Conservation (phyloP, 2,329 filamentous ascomycete genomes). For the Alternaria ethzedia region DNA sequence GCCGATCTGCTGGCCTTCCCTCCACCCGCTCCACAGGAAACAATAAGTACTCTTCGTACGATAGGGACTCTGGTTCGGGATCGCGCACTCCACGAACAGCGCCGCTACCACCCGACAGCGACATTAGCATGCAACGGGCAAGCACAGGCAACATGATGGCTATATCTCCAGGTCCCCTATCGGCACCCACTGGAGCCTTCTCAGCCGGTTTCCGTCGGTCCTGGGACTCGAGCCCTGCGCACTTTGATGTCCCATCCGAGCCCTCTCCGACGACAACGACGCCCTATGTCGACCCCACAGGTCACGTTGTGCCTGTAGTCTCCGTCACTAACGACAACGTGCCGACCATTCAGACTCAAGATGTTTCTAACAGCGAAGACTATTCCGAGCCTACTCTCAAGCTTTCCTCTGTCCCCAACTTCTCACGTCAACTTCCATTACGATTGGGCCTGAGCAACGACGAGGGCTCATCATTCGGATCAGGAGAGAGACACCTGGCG, state of each 20-base stretch:
- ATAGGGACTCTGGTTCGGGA: conserved; percentile 37
- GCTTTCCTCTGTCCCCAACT: conserved; percentile 41
- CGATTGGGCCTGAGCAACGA: conserved; percentile 24
- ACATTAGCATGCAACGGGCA: conserved; percentile 54
- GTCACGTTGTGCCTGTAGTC: conserved; percentile 46
- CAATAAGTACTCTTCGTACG: conserved; percentile 43
- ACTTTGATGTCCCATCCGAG: conserved; percentile 41
- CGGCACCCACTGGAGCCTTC: conserved; percentile 47
- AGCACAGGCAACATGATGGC: conserved; percentile 50
- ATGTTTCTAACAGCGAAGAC: conserved; percentile 15
- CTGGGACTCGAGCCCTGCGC: conserved; percentile 48
- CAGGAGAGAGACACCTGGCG: conserved; percentile 21
- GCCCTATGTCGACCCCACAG: conserved; percentile 48
- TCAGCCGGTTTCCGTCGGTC: conserved; percentile 48
- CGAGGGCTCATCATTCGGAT: conserved; percentile 14
- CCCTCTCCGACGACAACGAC: conserved; percentile 31
- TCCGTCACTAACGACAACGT: conserved; percentile 38
- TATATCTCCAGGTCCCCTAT: conserved; percentile 52
- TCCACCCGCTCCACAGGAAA: conserved; percentile 30
- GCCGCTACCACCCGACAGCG: conserved; percentile 55
- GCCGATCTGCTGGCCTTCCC: conserved; percentile 41
- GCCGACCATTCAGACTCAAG: conserved; percentile 8
- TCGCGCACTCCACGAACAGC: conserved; percentile 47
- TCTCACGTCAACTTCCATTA: conserved; percentile 48
- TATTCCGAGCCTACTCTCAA: conserved; percentile 17